A percentile compares a stretch with the other conserved stretches of the same genome.
Conservation (phyloP, 2,329 filamentous ascomycete genomes). For the Acephala macrosclerotiorum region DNA sequence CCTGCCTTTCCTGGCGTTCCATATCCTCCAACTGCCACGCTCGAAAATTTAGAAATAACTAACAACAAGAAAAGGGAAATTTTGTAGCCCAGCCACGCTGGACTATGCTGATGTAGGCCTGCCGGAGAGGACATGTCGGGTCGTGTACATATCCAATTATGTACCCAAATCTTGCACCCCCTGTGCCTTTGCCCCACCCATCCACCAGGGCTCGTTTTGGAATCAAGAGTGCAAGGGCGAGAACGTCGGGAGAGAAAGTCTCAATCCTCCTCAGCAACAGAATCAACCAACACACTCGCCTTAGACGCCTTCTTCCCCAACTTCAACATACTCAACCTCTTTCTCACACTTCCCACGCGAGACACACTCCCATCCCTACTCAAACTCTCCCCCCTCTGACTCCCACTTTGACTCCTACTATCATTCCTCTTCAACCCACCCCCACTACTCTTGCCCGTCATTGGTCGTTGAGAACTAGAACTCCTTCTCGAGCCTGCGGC, state of each 20-base stretch:
- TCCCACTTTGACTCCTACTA: slow-evolving; percentile 14
- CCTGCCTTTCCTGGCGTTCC: not conserved
- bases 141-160: not conserved
- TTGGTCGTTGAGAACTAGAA: slow-evolving; percentile 31
- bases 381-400: slow-evolving; percentile 30
- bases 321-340: slow-evolving; percentile 42
- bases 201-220: not conserved
- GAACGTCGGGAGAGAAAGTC: not conserved
- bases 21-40: not conserved
- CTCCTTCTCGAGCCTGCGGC: slow-evolving; percentile 26
- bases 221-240: too few species aligned
- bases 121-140: not conserved
- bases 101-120: too few species aligned
- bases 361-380: slow-evolving; percentile 30
- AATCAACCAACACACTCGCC: slow-evolving; percentile 39
- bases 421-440: slow-evolving; percentile 9
- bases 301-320: slow-evolving; percentile 47
- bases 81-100: too few species aligned
- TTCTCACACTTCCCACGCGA: slow-evolving; percentile 44
- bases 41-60: not conserved
- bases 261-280: slow-evolving; percentile 40
- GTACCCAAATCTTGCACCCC: not conserved
- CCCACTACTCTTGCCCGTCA: slow-evolving; percentile 27
- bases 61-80: not conserved
- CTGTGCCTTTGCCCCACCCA: not conserved